phyloP scores from a whole-genome alignment of 164 flowering plant genomes.

The Kingdonia uniflora region DNA sequence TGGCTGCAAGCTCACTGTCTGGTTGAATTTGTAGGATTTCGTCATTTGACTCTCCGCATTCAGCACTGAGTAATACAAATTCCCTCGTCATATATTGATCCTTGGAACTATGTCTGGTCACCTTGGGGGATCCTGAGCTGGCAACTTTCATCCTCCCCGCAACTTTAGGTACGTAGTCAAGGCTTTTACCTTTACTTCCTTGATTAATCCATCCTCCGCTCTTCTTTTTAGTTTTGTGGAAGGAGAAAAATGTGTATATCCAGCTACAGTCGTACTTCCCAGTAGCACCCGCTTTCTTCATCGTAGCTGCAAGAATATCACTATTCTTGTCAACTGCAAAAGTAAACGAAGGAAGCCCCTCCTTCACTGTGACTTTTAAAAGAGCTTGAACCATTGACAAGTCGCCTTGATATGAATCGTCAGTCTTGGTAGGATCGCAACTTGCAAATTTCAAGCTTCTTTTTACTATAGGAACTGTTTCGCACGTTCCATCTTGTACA shows the following conservation, averaged over 20 bases:
- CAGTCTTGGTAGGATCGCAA: constrained; percentile 5
- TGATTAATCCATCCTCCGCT: constrained; percentile 56
- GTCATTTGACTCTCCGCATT: constrained; percentile 19
- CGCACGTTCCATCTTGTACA: constrained; percentile 10
- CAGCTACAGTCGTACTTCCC: constrained; percentile 31
- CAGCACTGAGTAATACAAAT: constrained; percentile 43
- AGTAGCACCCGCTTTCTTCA: constrained; percentile 22
- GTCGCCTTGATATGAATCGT: constrained; percentile 13
- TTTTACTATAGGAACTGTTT: constrained; percentile 14
- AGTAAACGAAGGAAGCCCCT: constrained; percentile 54
- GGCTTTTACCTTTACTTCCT: constrained; percentile 41
- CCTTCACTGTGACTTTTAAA: constrained; percentile 40
- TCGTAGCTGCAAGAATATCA: constrained; percentile 47
- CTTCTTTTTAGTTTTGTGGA: constrained; percentile 54
- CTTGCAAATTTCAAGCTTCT: constrained; percentile 16
- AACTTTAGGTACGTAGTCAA: constrained; percentile 38
- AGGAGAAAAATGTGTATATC: constrained; percentile 45
- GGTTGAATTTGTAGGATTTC: constrained; percentile 16
- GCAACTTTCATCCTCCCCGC: constrained; percentile 61
- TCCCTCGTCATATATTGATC: constrained; percentile 24
- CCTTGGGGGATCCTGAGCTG: constrained; percentile 14
- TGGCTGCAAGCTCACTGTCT: constrained; percentile 68
- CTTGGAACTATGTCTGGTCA: constrained; percentile 10
- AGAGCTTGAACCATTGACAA: constrained; percentile 38
- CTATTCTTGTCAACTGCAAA: constrained; percentile 37